These are phyloP conservation scores for Saccharomyces uvarum DNA, from an alignment of 1,139 yeast species.

Conservation along the genomic window DNA sequence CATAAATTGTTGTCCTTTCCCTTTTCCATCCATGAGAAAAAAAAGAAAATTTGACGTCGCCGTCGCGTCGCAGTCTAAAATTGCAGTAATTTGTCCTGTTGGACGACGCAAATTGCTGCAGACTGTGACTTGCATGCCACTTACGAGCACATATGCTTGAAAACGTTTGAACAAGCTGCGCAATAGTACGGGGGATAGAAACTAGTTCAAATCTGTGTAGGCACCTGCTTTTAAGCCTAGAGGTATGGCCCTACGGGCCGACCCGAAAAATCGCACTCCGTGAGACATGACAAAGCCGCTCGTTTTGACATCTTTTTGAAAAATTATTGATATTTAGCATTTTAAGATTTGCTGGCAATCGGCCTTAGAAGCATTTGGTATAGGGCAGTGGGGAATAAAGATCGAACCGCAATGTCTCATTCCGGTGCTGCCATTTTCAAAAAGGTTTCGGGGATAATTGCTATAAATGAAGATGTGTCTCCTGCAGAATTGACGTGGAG, in stretches of 20 bases:
- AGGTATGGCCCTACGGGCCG: background rate
- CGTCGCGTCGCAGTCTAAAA: background rate
- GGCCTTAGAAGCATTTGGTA: background rate
- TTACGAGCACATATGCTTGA: background rate
- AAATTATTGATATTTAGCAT: background rate
- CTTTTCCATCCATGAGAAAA: background rate
- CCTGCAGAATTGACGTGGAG: conserved; percentile 66
- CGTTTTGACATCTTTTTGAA: background rate
- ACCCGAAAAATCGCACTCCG: background rate
- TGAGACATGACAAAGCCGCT: background rate
- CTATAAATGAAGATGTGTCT: conserved; percentile 55
- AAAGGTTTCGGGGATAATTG: conserved; percentile 60
- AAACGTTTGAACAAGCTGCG: background rate
- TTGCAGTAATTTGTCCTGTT: background rate
- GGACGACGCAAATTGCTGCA: background rate
- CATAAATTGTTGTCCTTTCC: background rate
- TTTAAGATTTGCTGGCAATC: background rate
- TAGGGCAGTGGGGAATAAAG: background rate
- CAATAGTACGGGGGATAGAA: too few species aligned
- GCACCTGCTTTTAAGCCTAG: background rate
- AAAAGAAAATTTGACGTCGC: conserved; percentile 1
- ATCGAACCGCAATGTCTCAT: conserved; percentile 27
- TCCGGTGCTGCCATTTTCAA: conserved; percentile 64
- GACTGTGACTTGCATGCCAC: background rate
- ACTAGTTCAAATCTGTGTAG: background rate